A percentile compares a stretch with the other conserved stretches of the same genome.
Evolutionary conservation across 805 yeast genomes (phyloP).

Genomic region (Wickerhamiella allomyrinae): DNA sequence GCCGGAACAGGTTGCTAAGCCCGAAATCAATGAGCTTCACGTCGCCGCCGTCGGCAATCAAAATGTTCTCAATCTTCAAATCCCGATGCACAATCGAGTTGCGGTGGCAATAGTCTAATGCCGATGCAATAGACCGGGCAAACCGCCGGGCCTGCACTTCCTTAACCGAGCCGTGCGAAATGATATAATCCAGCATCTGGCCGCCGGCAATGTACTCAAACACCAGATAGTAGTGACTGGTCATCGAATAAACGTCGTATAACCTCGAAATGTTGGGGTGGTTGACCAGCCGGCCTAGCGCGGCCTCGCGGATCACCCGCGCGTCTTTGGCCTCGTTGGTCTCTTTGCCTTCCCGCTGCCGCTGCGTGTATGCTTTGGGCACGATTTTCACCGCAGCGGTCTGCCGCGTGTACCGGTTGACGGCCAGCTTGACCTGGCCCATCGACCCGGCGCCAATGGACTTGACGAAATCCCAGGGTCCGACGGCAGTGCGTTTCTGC

Average conservation of each 20-base stretch:
- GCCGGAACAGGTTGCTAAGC: slow-evolving; percentile 70
- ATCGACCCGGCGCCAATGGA: slow-evolving; percentile 97
- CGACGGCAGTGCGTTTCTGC: slow-evolving; percentile 62
- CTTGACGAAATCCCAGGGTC: slow-evolving; percentile 92
- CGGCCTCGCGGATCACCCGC: slow-evolving; percentile 90
- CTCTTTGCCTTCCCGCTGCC: slow-evolving; percentile 33
- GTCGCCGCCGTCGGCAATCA: slow-evolving; percentile 88
- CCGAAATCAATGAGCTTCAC: slow-evolving; percentile 95
- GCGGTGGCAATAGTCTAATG: slow-evolving; percentile 83
- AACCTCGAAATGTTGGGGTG: slow-evolving; percentile 88
- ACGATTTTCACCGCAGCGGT: slow-evolving; percentile 85
- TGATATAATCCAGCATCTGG: slow-evolving; percentile 92
- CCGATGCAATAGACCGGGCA: slow-evolving; percentile 87
- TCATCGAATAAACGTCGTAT: slow-evolving; percentile 91
- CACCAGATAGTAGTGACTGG: slow-evolving; percentile 90
- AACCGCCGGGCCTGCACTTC: slow-evolving; percentile 90
- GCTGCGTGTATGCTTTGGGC: slow-evolving; percentile 67
- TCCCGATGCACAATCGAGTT: slow-evolving; percentile 96
- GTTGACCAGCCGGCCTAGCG: slow-evolving; percentile 73
- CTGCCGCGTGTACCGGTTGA: slow-evolving; percentile 55
- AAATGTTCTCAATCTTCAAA: slow-evolving; percentile 86
- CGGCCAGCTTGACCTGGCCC: slow-evolving; percentile 96
- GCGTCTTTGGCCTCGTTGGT: slow-evolving; percentile 74
- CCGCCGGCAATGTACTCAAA: slow-evolving; percentile 97
- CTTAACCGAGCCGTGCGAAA: slow-evolving; percentile 85